A percentile compares a stretch with the other conserved stretches of the same genome.
These are phyloP conservation scores for Coleophoma crateriformis DNA, from an alignment of 2,329 filamentous ascomycete genomes.

Conservation along the genomic window DNA sequence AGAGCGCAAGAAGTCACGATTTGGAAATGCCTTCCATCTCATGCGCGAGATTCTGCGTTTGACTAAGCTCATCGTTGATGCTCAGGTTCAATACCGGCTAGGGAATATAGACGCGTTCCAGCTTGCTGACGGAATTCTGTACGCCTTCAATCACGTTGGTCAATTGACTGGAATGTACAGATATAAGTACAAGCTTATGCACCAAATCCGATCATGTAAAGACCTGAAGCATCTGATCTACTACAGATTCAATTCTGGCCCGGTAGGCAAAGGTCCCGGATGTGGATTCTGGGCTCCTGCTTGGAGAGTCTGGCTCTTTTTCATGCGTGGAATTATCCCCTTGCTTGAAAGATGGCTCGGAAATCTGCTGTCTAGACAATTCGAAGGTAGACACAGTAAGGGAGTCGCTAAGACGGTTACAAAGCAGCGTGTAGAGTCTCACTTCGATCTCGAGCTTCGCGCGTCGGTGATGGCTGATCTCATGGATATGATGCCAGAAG, in stretches of 20 bases:
- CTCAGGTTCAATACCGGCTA: constrained; percentile 93
- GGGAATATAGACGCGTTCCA: constrained; percentile 99
- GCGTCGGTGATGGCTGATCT: constrained; percentile 98
- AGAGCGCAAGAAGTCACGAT: constrained; percentile 98
- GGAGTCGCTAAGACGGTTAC: constrained; percentile 98
- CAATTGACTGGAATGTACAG: constrained; percentile 99
- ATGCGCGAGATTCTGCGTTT: constrained; percentile 96
- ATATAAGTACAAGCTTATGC: constrained; percentile 99
- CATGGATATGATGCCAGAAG: constrained; percentile 99
- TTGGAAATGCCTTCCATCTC: constrained; percentile 97
- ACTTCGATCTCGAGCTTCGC: constrained; percentile 94
- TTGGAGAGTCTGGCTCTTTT: constrained; percentile 98
- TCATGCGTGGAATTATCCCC: constrained; percentile 97
- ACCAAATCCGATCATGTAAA: constrained; percentile 98
- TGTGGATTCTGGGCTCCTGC: constrained; percentile 99
- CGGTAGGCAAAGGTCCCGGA: constrained; percentile 93
- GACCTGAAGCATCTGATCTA: constrained; percentile 99
- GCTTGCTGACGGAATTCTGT: constrained; percentile 96
- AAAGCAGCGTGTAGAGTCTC: constrained; percentile 97
- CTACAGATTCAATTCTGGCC: constrained; percentile 95
- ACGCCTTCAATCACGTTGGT: constrained; percentile 98
- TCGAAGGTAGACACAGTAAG: constrained; percentile 97
- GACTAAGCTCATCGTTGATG: constrained; percentile 97
- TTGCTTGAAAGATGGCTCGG: constrained; percentile 95
- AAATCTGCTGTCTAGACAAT: constrained; percentile 92